These are phyloP conservation scores for Pichia thaimueangensis DNA, from an alignment of 805 yeast genomes.

Conservation along the genomic window DNA sequence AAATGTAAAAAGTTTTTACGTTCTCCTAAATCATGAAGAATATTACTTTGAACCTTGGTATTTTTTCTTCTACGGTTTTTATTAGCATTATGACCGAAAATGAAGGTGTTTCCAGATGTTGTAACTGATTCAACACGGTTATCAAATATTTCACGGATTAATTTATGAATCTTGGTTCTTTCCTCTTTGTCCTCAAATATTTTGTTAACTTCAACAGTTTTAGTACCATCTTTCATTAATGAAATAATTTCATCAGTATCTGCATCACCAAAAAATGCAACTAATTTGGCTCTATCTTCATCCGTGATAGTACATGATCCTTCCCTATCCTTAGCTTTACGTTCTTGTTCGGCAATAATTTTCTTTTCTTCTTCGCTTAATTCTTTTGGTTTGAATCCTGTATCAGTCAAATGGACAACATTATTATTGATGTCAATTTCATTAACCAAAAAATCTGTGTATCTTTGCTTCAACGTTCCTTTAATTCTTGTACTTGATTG, in stretches of 20 bases:
- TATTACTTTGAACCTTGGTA: conserved; percentile 36
- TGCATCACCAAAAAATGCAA: conserved; percentile 50
- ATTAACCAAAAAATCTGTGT: conserved; percentile 89
- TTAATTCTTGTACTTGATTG: conserved; percentile 50
- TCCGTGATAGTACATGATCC: conserved; percentile 34
- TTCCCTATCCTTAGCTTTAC: conserved; percentile 36
- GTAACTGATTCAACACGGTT: conserved; percentile 77
- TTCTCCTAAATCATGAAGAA: conserved; percentile 71
- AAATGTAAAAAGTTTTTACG: conserved; percentile 65
- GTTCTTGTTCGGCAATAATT: conserved; percentile 34
- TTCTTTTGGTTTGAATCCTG: conserved; percentile 53
- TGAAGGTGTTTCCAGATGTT: conserved; percentile 57
- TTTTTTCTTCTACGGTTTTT: conserved; percentile 31
- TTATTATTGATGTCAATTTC: conserved; percentile 67
- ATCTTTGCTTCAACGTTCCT: conserved; percentile 81
- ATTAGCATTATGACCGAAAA: conserved; percentile 48
- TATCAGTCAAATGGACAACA: conserved; percentile 70
- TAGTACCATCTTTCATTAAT: conserved; percentile 41
- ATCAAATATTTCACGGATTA: conserved; percentile 66
- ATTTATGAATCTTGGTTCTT: conserved; percentile 76
- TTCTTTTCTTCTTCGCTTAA: conserved; percentile 33
- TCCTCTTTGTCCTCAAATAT: conserved; percentile 57
- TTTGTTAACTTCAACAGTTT: conserved; percentile 46
- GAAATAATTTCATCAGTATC: conserved; percentile 50
- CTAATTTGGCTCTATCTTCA: conserved; percentile 42